Evolutionary conservation across 2,329 filamentous ascomycete genomes (phyloP), one percentile per base, ranked within the genome.

Genomic region (Penicillium fuscoglaucum): DNA sequence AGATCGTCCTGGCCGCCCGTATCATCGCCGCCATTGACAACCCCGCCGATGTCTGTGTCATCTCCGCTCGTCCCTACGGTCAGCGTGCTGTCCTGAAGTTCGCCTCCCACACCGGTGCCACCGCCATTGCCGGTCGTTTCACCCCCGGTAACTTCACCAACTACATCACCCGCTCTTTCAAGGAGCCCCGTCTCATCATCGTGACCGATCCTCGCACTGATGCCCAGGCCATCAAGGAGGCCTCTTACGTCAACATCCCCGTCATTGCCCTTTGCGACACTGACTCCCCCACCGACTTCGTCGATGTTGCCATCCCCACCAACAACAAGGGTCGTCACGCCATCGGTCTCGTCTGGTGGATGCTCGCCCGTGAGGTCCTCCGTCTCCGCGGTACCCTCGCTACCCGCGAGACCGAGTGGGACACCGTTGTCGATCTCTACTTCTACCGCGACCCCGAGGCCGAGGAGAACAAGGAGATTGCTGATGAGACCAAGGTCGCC

Each of bases 131-230:
- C 76, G 95, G 95, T 84, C 95, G 95, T 80, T 99, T 99, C 90
- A 99, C 95, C 78, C 95, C 95, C 80, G 95, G 95, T 90, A 96
- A 93, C 83, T 99, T 99, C 90, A 99, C 95, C 87, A 99, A 99
- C 89, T 99, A 99, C 90, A 99, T 99, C 90, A 99, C 96, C 82
- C 93, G 95, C 78, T 98, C 95, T 69, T 99, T 99, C 92, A 97
- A 97, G 89, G 95, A 99, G 87, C 95, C 95, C 78, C 96, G 96
- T 82, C 87, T 99, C 78, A 98, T 99, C 83, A 88, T 99, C 80
- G 95, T 99, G 77, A 99, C 95, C 83, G 95, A 99, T 82, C 95
- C 95, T 75, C 93, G 96, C 83, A 99, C 96, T 85, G 95, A 99
- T 77, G 91, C 95, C 79, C 95, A 99, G 88, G 95, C 95, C 78